Base-by-base conservation (phyloP, 805 yeast species). In the Wickerhamiella australiensis region DNA sequence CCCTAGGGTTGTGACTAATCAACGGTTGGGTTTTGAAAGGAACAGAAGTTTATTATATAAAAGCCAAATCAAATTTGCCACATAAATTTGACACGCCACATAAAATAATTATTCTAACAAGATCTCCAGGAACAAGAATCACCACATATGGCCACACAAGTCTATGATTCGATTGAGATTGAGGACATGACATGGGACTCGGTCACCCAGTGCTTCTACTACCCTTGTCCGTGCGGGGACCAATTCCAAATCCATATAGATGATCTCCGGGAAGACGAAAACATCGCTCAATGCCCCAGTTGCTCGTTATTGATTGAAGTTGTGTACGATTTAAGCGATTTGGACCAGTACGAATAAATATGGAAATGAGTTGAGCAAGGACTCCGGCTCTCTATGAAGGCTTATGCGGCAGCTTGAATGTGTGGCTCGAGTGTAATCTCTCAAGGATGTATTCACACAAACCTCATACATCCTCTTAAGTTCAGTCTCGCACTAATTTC, bases 181-280 rank as follows among this genome's bases (percentile, higher is more conserved):
- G 98, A 92, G 66, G 98, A 92, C 64, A 88, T 92, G 79, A 80
- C 87, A 2, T 92, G 78, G 63, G 96, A 92, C 64, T 78, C 88
- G 2, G 71, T 69, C n/a, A 78, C 83, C 12, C 87, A 83, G 64
- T 66, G 85, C 22, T 85, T 88, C 67, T 82, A 86, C 46, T 90
- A 88, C 60, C 98, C 98, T 3, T 92, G 98, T 71, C 98, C 98
- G 1, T 92, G 98, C 66, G 98, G 98, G 8, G 98, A 92, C 65
- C 74, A 79, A 60, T 92, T 92, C 66, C 94, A 90, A 61, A 84
- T 92, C 23, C 71, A 77, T 26, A 71, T 87, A 46, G 92, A 82
- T 58, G 98, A 92, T 62, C 71, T 92, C 64, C 70, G 72, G 53
- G 96, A 87, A 57, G 98, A 96, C 7, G 94, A 85, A 58, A 87